Evolutionary conservation across 345 rosid genomes (phyloP).

Genomic region (Lumnitzera racemosa): DNA sequence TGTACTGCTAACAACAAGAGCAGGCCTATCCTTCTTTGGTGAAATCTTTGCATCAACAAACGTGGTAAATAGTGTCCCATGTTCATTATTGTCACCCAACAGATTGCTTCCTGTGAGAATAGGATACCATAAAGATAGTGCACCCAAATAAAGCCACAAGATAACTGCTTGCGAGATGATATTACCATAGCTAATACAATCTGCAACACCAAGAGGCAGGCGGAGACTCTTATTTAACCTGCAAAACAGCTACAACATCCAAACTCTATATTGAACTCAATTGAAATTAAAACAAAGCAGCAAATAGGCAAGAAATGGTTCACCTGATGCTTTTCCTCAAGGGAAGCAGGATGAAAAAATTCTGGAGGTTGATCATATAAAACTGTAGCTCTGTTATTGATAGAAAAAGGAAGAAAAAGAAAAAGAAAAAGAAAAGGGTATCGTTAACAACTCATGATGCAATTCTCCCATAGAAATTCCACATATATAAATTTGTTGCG

Average conservation of each 20-base stretch:
- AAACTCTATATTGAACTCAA: not conserved
- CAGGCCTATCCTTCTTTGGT: conserved; percentile 71
- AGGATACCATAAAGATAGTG: not conserved
- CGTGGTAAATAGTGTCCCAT: conserved; percentile 62
- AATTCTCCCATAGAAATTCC: conserved; percentile 5
- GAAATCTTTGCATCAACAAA: conserved; percentile 26
- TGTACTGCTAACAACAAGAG: conserved; percentile 95
- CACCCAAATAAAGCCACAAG: not conserved
- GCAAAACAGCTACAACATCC: conserved; percentile 59
- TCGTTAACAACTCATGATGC: conserved; percentile 6
- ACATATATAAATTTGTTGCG: conserved; percentile 15
- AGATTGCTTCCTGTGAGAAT: conserved; percentile 17
- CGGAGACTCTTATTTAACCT: conserved; percentile 52
- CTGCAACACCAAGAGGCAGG: conserved; percentile 47
- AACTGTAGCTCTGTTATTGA: conserved; percentile 55
- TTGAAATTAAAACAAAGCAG: not conserved
- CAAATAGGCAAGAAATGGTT: conserved; percentile 11
- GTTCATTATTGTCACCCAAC: conserved; percentile 18
- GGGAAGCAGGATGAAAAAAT: conserved; percentile 66
- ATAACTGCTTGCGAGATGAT: conserved; percentile 3
- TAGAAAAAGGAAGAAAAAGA: conserved; percentile 6
- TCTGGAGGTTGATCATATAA: conserved; percentile 96
- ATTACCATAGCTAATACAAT: conserved; percentile 61
- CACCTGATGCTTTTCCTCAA: conserved; percentile 82
- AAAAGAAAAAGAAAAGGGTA: conserved; percentile 6